Conservation (phyloP, 305 asterid genomes). For the Vinca major region DNA sequence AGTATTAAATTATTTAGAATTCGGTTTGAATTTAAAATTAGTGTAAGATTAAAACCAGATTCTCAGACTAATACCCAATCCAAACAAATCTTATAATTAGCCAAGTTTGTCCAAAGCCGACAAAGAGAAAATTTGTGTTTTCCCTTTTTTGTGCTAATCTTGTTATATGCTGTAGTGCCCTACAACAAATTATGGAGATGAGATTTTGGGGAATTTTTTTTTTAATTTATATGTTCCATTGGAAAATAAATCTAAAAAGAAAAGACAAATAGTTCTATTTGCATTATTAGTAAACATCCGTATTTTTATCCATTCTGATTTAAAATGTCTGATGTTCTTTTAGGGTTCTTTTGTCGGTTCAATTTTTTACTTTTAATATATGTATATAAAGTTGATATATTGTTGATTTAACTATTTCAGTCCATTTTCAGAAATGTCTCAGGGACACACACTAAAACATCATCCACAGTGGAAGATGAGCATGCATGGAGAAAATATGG, state of each 20-base stretch:
- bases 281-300: neutral
- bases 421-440: constrained; percentile 29
- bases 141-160: neutral
- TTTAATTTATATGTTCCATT: neutral
- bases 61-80: too few relatives aligned
- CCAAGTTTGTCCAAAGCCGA: neutral
- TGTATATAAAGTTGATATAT: too few relatives aligned
- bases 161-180: neutral
- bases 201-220: neutral
- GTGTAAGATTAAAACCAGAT: too few relatives aligned
- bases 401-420: neutral
- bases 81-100: too few relatives aligned
- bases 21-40: too few relatives aligned
- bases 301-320: neutral
- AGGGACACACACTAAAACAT: constrained; percentile 25
- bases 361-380: too few relatives aligned
- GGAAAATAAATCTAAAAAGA: neutral
- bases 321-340: neutral
- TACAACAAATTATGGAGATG: neutral
- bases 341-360: too few relatives aligned
- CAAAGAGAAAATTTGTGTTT: neutral
- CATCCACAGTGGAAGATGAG: constrained; percentile 40
- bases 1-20: too few relatives aligned
- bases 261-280: neutral
- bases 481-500: constrained; percentile 74